These are phyloP conservation scores for Aspergillus novoparasiticus DNA, from an alignment of 2,329 filamentous ascomycete genomes.

Conservation along the genomic window DNA sequence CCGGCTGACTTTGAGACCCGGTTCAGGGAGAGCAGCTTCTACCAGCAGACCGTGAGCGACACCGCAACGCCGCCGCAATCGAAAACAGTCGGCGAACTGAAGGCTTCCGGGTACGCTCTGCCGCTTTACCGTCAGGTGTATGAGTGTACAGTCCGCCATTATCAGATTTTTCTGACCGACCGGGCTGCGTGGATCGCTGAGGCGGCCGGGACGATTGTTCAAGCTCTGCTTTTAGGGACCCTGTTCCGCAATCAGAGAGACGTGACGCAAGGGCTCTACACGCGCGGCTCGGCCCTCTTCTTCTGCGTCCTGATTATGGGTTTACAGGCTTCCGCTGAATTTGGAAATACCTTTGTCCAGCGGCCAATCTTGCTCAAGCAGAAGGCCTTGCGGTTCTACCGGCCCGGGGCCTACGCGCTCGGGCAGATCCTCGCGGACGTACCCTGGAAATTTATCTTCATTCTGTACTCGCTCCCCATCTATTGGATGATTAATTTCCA, in stretches of 20 bases:
- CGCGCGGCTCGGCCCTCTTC: slow-evolving; percentile 15
- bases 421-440: slow-evolving; percentile 77
- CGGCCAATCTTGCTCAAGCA: slow-evolving; percentile 19
- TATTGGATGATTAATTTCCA: slow-evolving; percentile 73
- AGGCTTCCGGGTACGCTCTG: not conserved
- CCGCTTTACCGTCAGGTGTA: slow-evolving; percentile 5
- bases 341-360: slow-evolving; percentile 17
- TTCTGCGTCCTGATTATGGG: slow-evolving; percentile 16
- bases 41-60: not conserved
- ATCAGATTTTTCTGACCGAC: slow-evolving; percentile 9
- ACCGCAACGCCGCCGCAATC: not conserved
- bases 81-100: not conserved
- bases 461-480: slow-evolving; percentile 70
- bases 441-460: slow-evolving; percentile 69
- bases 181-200: slow-evolving; percentile 4
- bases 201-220: slow-evolving; percentile 11
- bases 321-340: slow-evolving; percentile 16
- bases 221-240: slow-evolving; percentile 17
- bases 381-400: slow-evolving; percentile 49
- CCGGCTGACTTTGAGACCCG: slow-evolving; percentile 1
- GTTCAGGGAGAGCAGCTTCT: not conserved
- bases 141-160: slow-evolving; percentile 7
- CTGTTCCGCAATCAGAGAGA: slow-evolving; percentile 17
- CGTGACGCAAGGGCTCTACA: slow-evolving; percentile 11
- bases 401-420: slow-evolving; percentile 72